A percentile compares a stretch with the other conserved stretches of the same genome.
phyloP scores from a whole-genome alignment of 2,329 filamentous ascomycete species.

The Talaromyces sp. region DNA sequence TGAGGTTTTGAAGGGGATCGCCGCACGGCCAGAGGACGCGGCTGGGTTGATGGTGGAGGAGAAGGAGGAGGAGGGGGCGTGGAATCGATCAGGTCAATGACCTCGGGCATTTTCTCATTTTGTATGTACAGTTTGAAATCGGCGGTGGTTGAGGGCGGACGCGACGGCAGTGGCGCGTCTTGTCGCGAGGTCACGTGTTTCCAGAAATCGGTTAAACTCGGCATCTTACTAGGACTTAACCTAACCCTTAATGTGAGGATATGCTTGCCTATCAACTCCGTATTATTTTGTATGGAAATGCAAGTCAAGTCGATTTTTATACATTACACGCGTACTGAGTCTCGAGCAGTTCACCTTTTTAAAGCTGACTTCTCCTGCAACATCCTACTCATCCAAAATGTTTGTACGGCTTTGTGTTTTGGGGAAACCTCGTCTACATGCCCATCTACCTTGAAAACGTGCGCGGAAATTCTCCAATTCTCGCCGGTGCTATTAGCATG shows the following conservation, averaged over 20 bases:
- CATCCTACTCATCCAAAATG: constrained; percentile 17
- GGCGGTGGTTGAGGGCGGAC: neutral
- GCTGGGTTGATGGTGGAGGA: constrained; percentile 12
- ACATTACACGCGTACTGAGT: too few species aligned
- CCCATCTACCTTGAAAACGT: constrained; percentile 5
- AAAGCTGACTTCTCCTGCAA: constrained; percentile 21
- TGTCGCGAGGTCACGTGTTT: neutral
- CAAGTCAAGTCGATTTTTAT: too few species aligned
- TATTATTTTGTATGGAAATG: too few species aligned
- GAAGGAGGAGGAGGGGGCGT: constrained; percentile 21
- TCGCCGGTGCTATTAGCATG: neutral
- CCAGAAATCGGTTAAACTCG: too few species aligned
- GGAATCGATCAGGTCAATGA: constrained; percentile 35
- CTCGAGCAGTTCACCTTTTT: constrained; percentile 11
- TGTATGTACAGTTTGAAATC: neutral
- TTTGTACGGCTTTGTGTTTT: constrained; percentile 17
- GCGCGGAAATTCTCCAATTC: neutral
- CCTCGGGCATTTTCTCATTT: constrained; percentile 28
- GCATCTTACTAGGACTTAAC: too few species aligned
- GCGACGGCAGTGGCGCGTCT: neutral
- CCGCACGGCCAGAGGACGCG: constrained; percentile 6
- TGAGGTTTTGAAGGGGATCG: constrained; percentile 10
- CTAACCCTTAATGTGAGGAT: too few species aligned
- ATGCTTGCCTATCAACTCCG: too few species aligned
- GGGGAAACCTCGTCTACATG: constrained; percentile 17